These are phyloP conservation scores for Blastocystis hominis DNA, from an alignment of 352 stramenopile species.

Conservation along the genomic window DNA sequence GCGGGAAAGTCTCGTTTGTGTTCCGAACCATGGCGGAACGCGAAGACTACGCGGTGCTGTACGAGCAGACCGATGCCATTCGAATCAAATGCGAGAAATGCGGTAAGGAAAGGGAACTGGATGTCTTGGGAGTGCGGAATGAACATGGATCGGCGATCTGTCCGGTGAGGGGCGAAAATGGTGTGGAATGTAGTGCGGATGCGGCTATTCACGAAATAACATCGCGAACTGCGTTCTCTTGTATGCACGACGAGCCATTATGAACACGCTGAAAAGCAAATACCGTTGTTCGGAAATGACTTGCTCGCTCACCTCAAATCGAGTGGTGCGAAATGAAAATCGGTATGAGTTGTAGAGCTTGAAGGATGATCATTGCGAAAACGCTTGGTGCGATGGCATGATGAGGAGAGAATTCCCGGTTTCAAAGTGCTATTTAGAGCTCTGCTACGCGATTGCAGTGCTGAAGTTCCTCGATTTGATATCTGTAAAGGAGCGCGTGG, in stretches of 20 bases:
- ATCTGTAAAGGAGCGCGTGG: not conserved
- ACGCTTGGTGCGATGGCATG: not conserved
- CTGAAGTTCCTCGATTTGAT: not conserved
- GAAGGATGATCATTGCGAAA: slow-evolving; percentile 17
- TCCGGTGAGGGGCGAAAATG: not conserved
- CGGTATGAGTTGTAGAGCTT: not conserved
- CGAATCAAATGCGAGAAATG: not conserved
- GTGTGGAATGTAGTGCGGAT: not conserved
- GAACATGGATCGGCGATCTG: not conserved
- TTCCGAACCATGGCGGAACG: slow-evolving; percentile 65
- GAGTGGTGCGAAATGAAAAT: not conserved
- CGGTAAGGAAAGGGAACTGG: not conserved
- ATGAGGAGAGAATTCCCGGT: not conserved
- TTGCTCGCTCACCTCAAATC: not conserved
- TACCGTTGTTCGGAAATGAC: slow-evolving; percentile 6
- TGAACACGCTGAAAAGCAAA: not conserved
- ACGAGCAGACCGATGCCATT: not conserved
- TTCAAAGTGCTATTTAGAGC: not conserved
- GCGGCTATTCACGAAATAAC: not conserved
- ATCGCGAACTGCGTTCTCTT: not conserved
- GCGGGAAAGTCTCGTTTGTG: slow-evolving; percentile 67
- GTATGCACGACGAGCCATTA: not conserved
- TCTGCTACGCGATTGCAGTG: not conserved
- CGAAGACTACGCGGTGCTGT: slow-evolving; percentile 26
- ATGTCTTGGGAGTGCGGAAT: no score